Base-by-base conservation (phyloP, 2,329 filamentous ascomycete species). In the Botrytis deweyae region DNA sequence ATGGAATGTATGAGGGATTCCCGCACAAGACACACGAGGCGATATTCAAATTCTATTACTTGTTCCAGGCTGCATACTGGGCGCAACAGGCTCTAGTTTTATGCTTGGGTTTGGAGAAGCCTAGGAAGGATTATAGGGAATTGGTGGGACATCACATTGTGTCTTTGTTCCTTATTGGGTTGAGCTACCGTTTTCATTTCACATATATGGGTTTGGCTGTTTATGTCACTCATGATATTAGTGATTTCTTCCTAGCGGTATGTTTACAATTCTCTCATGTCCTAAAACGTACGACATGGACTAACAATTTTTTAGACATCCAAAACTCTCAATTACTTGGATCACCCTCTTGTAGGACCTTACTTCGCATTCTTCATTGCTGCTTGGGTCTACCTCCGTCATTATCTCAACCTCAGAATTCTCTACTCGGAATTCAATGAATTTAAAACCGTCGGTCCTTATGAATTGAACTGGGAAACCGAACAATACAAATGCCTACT, bases 111-210 rank as follows among this genome's bases (percentile, higher is more conserved):
- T 87, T 97, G 83, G 95, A 98, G 86, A 97, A 97, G 86, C 94
- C 93, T 44, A 87, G 95, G 75, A 98, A 97, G 85, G 95, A 98
- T 83, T 98, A 95, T 84, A 95, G 93, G 84, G 95, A 98, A 85
- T 88, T 98, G 72, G 93, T 97, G 68, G 90, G 91, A 71, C 95
- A 98, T 82, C 95, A 98, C 82, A 91, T 98, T 78, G 93, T 97
- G 81, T 96, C 93, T 22, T 85, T 98, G 74, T 86, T 90, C 33
- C 87, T 98, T 79, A 97, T 98, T 78, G 92, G 84, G 73, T 85
- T 95, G 80, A 96, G 93, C 85, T 98, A 98, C 84, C 90, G 94
- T 75, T 98, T 97, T 86, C 95, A 98, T 84, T 98, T 98, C 83
- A 97, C 94, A 44, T 95, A 97, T 84, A 96, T 98, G 82, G 95